Evolutionary conservation across 345 rosid species (phyloP), one percentile per base, ranked within the genome.

Genomic region (Cardamine resedifolia): DNA sequence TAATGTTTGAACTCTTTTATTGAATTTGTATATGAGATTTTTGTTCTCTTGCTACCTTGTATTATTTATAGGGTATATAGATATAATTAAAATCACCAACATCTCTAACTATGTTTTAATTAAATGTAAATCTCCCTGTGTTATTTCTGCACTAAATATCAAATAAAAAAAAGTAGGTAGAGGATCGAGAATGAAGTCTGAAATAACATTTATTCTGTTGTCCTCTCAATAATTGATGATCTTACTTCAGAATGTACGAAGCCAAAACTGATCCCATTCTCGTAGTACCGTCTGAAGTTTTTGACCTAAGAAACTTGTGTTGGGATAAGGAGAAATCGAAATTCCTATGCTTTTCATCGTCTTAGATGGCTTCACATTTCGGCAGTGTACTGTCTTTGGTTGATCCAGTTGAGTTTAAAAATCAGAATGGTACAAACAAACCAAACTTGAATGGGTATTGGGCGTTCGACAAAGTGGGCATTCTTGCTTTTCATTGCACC

Each of bases 401-500:
- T 49, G 60, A 67, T 34, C 43, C 27, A 19, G 26, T 62, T 27
- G 47, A 28, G 58, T 50, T 68, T 82, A 94, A 78, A 91, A 95
- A 53, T 95, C 96, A 18, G 97, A 95, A 71, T 91, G 90, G 63
- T 88, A 89, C 64, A 91, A 74, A 72, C 92, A 90, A 28, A 93
- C 98, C 33, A 93, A 73, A 80, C 90, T 85, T 51, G 97, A 89
- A 76, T 90, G 98, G 27, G 93, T 83, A 18, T 91, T 82, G 6
- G 96, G 87, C 6, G 96, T 84, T 10, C 97, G 96, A 81, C 96
- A 95, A 20, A 95, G 89, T 12, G 99, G 97, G 68, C 99, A 95
- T 73, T 91, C 97, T 0, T 89, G 96, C 85, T 91, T 95, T 75
- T 95, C 99, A 18, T 95, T 91, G 83, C 99, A 91, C 97, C 99